A percentile compares a stretch with the other conserved stretches of the same genome.
Conservation (phyloP, 306 rosid genomes). For the Pterocarpus santalinus region DNA sequence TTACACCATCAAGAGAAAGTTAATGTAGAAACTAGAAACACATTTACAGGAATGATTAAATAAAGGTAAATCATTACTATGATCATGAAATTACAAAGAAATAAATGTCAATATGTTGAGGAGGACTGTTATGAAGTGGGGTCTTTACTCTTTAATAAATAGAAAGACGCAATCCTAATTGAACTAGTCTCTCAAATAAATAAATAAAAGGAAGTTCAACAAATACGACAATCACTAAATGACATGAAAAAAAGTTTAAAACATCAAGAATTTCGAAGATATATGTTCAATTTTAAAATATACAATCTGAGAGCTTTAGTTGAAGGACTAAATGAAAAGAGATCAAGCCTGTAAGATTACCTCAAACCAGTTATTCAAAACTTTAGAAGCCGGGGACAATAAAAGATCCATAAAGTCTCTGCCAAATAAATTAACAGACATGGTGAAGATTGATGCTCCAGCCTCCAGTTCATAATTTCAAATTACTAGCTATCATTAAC, state of each 20-base stretch:
- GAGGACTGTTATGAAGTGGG: conserved; percentile 1
- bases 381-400: conserved; percentile 89
- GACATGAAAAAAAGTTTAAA: conserved; percentile 23
- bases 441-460: conserved; percentile 8
- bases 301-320: conserved; percentile 4
- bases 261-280: conserved; percentile 15
- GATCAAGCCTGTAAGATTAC: conserved; percentile 54
- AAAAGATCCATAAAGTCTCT: conserved; percentile 92
- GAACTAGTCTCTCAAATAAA: conserved; percentile 9
- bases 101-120: conserved; percentile 24
- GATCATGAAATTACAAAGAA: conserved; percentile 26
- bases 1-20: conserved; percentile 19
- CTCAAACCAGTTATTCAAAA: conserved; percentile 97
- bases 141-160: neutral
- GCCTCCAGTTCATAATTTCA: conserved; percentile 35
- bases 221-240: conserved; percentile 25
- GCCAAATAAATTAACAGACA: conserved; percentile 49
- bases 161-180: neutral
- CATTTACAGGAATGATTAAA: neutral
- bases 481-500: conserved; percentile 29
- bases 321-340: conserved; percentile 30
- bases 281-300: conserved; percentile 22
- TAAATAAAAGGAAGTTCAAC: conserved; percentile 9
- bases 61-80: neutral
- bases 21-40: conserved; percentile 33